Conservation (phyloP, 805 yeast genomes). For the Tanozyma kutaoensis region DNA sequence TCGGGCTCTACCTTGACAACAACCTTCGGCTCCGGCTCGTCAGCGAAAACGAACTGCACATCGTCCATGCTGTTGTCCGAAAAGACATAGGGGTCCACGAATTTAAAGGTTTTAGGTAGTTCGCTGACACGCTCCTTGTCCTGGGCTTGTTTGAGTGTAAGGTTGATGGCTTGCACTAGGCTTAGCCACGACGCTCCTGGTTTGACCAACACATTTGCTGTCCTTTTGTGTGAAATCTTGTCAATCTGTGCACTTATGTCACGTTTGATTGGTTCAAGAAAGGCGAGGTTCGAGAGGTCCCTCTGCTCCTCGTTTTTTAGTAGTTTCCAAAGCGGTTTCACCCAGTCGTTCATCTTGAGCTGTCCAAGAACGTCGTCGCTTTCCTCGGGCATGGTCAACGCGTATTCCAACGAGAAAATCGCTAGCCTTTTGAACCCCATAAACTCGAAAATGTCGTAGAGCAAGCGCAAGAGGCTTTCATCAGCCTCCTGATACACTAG, state of each 20-base stretch:
- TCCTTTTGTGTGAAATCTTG: slow-evolving; percentile 3
- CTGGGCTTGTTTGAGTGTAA: slow-evolving; percentile 15
- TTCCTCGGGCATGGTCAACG: slow-evolving; percentile 28
- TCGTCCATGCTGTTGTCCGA: slow-evolving; percentile 35
- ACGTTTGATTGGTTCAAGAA: slow-evolving; percentile 15
- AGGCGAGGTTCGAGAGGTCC: slow-evolving; percentile 7
- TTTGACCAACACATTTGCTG: slow-evolving; percentile 2
- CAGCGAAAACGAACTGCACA: slow-evolving; percentile 17
- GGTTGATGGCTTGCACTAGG: slow-evolving; percentile 17
- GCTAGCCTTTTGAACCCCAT: slow-evolving; percentile 36
- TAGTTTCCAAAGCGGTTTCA: not conserved
- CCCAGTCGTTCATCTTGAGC: slow-evolving; percentile 11
- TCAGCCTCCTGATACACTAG: slow-evolving; percentile 60
- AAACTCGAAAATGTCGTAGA: slow-evolving; percentile 37
- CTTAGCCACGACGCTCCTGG: slow-evolving; percentile 11
- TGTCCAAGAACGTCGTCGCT: slow-evolving; percentile 25
- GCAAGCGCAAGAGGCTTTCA: slow-evolving; percentile 32
- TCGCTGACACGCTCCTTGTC: slow-evolving; percentile 21
- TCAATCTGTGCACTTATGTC: slow-evolving; percentile 15
- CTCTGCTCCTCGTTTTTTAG: not conserved
- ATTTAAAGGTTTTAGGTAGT: slow-evolving; percentile 24
- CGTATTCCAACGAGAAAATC: slow-evolving; percentile 47
- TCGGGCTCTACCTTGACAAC: too few relatives aligned
- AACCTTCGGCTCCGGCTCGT: too few relatives aligned
- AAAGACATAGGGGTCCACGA: slow-evolving; percentile 38